Evolutionary conservation across 2,329 filamentous ascomycete genomes (phyloP), one percentile per base, ranked within the genome.

Genomic region (Diaporthe longicolla): DNA sequence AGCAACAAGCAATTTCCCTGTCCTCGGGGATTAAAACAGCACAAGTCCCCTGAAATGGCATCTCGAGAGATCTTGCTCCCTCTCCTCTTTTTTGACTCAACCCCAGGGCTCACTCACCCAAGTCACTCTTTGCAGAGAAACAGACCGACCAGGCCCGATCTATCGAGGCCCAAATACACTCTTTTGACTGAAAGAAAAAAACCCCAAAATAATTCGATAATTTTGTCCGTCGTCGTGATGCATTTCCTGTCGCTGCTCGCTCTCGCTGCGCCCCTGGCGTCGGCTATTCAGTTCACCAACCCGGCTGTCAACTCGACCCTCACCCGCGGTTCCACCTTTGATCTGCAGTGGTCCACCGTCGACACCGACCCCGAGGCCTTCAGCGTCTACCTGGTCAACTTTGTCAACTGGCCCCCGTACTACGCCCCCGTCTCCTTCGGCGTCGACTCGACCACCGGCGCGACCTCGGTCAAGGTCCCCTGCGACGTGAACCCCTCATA

Each of bases 321-420:
- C 72, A 73, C 77, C 50, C 83, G 83, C 73, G 84, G 84, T 52
- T 76, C 79, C 40, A 79, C 77, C 52, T 75, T 81, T 76, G 78
- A 77, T 54, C 79, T 85, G 52, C 78, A 79, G 43, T 85, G 84
- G 84, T 77, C 78, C 59, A 81, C 78, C 29, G 84, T 85, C 72
- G 82, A 85, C 76, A 85, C 83, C 17, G 84, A 85, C 76, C 82
- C 84, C 24, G 75, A 78, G 45, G 74, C 70, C 52, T 82, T 85
- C 80, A 83, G 82, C 78, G 77, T 85, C 76, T 85, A 82, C 76
- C 82, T 85, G 70, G 83, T 84, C 80, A 85, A 85, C 82, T 85
- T 85, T 77, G 82, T 84, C 76, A 82, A 84, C 78, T 85, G 82
- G 81, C 84, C 84, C 52, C 84, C 84, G 9, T 82, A 78, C 74